These are phyloP conservation scores for Cornus kousa DNA, from an alignment of 148 eudicot species.

Conservation along the genomic window DNA sequence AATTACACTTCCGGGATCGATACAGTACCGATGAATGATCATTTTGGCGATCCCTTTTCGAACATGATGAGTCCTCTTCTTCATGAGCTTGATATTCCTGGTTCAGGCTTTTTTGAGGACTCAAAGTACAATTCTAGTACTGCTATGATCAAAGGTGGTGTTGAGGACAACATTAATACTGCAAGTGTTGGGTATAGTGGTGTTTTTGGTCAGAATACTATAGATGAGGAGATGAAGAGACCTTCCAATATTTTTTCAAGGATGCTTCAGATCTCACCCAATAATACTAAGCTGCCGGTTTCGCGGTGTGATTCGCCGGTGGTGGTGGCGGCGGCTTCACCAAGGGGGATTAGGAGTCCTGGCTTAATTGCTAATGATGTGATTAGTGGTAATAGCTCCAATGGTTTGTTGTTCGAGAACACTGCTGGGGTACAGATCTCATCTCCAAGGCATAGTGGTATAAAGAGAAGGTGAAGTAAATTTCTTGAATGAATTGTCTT, in stretches of 20 bases:
- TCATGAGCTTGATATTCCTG: conserved; percentile 19
- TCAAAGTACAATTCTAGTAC: neutral
- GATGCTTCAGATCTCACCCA: conserved; percentile 48
- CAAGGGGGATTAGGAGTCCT: neutral
- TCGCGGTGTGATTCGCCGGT: neutral
- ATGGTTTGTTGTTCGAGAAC: conserved; percentile 29
- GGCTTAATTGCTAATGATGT: conserved; percentile 13
- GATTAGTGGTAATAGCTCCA: conserved; percentile 22
- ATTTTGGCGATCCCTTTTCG: conserved; percentile 52
- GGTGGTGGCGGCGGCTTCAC: neutral
- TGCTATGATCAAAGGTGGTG: conserved; percentile 11
- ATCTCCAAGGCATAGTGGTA: conserved; percentile 61
- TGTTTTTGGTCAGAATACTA: neutral
- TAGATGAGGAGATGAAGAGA: conserved; percentile 7
- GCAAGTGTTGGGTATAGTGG: neutral
- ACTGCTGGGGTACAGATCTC: conserved; percentile 56
- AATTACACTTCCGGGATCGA: neutral
- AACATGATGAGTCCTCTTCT: conserved; percentile 40
- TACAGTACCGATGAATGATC: conserved; percentile 9
- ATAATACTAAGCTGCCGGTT: conserved; percentile 13
- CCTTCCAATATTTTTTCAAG: conserved; percentile 31
- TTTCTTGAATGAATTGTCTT: conserved; percentile 1
- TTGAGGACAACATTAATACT: neutral
- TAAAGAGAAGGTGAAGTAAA: conserved; percentile 62
- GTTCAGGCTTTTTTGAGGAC: conserved; percentile 14